Evolutionary conservation across 2,329 filamentous ascomycete species (phyloP).

Genomic region (Xylariales sp.): DNA sequence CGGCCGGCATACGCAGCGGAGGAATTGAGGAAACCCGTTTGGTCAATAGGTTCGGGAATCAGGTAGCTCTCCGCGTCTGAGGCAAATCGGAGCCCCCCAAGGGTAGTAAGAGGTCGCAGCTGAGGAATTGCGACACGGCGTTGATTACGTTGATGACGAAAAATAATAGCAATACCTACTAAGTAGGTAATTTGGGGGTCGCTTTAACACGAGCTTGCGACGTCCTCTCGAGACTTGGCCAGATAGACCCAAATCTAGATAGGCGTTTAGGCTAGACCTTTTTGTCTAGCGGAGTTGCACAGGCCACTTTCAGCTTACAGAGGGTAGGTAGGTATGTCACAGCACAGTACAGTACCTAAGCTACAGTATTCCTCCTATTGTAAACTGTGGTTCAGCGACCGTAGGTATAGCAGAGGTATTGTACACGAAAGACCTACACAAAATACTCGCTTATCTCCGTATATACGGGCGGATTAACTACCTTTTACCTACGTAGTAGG

Average conservation of each 20-base stretch:
- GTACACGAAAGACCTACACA: too few relatives aligned
- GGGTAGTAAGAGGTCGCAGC: conserved; percentile 11
- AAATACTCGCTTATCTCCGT: too few relatives aligned
- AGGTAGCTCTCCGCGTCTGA: conserved; percentile 18
- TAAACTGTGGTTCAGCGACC: too few relatives aligned
- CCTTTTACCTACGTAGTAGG: too few relatives aligned
- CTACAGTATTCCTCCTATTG: too few relatives aligned
- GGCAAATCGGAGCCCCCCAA: neutral
- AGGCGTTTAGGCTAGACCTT: conserved; percentile 14
- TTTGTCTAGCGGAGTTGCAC: conserved; percentile 1
- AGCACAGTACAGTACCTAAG: too few relatives aligned
- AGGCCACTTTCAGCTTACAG: conserved; percentile 15
- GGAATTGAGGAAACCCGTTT: conserved; percentile 21
- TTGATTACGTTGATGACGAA: conserved; percentile 20
- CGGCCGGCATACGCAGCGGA: conserved; percentile 43
- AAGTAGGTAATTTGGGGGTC: conserved; percentile 8
- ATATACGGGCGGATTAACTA: too few relatives aligned
- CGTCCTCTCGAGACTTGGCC: conserved; percentile 35
- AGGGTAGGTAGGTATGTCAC: too few relatives aligned
- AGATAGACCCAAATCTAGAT: conserved; percentile 37
- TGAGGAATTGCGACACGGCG: conserved; percentile 24
- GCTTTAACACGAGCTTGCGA: conserved; percentile 21
- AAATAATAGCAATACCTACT: conserved; percentile 4
- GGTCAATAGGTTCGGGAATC: neutral
- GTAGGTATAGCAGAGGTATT: too few relatives aligned